A percentile compares a stretch with the other conserved stretches of the same genome.
These are phyloP conservation scores for Daedaleopsis nitida DNA, from an alignment of 768 basidiomycete genomes.

Conservation along the genomic window DNA sequence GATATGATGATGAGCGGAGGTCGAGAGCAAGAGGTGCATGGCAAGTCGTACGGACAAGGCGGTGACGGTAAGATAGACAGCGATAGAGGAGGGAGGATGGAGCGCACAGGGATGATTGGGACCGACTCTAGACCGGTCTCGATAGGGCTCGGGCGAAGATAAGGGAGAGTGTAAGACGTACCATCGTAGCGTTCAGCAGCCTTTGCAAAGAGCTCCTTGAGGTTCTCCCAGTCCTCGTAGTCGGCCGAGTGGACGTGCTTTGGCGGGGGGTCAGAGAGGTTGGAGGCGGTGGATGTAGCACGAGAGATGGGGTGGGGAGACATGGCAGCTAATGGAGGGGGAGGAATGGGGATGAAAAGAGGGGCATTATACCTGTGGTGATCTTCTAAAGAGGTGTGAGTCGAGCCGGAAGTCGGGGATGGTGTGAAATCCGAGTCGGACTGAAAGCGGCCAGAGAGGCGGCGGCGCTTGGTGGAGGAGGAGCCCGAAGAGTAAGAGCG, in stretches of 20 bases:
- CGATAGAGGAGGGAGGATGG: too few species aligned
- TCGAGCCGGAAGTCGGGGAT: slow-evolving; percentile 5
- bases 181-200: slow-evolving; percentile 63
- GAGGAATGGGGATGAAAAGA: neutral
- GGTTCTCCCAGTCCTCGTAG: slow-evolving; percentile 64
- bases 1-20: too few species aligned
- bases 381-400: slow-evolving; percentile 9
- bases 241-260: slow-evolving; percentile 20
- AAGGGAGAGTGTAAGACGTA: slow-evolving; percentile 40
- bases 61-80: too few species aligned
- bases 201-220: slow-evolving; percentile 62
- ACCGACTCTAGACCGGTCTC: neutral
- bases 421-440: slow-evolving; percentile 15
- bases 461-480: slow-evolving; percentile 30
- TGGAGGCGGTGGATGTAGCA: slow-evolving; percentile 5
- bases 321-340: slow-evolving; percentile 1
- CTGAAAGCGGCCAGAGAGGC: slow-evolving; percentile 24
- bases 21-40: too few species aligned
- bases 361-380: slow-evolving; percentile 12
- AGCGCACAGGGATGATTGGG: too few species aligned
- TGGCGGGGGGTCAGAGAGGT: slow-evolving; percentile 4
- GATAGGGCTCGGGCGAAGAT: neutral
- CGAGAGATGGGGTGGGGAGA: slow-evolving; percentile 3
- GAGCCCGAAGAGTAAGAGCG: slow-evolving; percentile 19
- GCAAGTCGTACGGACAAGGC: too few species aligned